These are phyloP conservation scores for Zizania palustris DNA, from an alignment of 202 grass and related monocot species.

Conservation along the genomic window DNA sequence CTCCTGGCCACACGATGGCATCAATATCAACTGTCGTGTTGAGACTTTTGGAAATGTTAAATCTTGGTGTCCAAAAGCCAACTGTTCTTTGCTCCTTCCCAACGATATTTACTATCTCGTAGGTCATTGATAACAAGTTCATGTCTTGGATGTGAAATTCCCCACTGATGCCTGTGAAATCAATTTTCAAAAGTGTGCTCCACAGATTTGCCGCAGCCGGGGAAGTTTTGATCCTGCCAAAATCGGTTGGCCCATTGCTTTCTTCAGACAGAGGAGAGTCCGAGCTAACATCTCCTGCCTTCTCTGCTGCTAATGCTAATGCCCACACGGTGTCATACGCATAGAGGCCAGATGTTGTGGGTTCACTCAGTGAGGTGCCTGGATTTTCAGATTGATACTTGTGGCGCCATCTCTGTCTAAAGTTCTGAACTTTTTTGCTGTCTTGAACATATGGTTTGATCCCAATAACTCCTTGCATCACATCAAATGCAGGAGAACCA, in stretches of 20 bases:
- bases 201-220: conserved; percentile 34
- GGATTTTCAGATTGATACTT: conserved; percentile 46
- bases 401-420: conserved; percentile 46
- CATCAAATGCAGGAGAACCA: conserved; percentile 44
- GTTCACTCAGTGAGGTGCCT: conserved; percentile 32
- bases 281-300: conserved; percentile 13
- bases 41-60: conserved; percentile 23
- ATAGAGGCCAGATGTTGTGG: conserved; percentile 51
- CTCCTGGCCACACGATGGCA: conserved; percentile 54
- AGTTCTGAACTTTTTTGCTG: conserved; percentile 24
- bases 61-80: conserved; percentile 49
- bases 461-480: conserved; percentile 68
- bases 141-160: conserved; percentile 40
- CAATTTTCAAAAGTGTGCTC: conserved; percentile 18
- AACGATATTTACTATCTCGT: conserved; percentile 67
- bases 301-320: conserved; percentile 57
- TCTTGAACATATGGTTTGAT: conserved; percentile 53
- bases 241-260: conserved; percentile 41
- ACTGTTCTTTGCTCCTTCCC: conserved; percentile 30
- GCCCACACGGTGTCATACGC: conserved; percentile 72
- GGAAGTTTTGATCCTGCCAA: conserved; percentile 44
- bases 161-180: conserved; percentile 48
- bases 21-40: conserved; percentile 18
- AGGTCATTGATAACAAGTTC: conserved; percentile 51
- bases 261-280: conserved; percentile 19